phyloP scores from a whole-genome alignment of 139 green algal species.

The Tetradesmus lagerheimii region DNA sequence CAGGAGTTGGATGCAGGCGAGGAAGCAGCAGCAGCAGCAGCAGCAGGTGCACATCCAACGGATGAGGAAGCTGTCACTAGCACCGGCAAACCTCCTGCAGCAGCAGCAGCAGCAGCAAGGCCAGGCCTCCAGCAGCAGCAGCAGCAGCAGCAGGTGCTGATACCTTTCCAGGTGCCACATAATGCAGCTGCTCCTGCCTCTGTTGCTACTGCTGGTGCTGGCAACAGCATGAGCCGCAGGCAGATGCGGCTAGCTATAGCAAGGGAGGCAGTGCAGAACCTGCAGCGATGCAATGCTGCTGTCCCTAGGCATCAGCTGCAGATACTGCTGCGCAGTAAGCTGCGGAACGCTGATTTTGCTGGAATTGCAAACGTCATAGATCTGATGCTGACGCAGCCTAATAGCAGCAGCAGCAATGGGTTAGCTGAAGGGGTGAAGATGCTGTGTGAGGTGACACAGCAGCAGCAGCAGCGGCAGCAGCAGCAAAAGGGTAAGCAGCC shows the following conservation, averaged over 20 bases:
- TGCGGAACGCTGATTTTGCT: not conserved
- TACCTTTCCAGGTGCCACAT: not conserved
- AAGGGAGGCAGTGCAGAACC: not conserved
- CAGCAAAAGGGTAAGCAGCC: too few species aligned
- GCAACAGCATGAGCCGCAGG: not conserved
- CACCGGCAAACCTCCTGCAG: not conserved
- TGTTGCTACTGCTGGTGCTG: not conserved
- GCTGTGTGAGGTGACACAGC: not conserved
- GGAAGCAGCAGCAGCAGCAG: not conserved
- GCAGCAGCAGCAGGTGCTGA: not conserved
- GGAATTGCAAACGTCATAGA: not conserved
- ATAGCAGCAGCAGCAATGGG: not conserved
- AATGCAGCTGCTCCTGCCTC: not conserved
- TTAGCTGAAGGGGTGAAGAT: not conserved
- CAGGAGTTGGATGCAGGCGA: not conserved
- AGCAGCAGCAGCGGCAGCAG: not conserved
- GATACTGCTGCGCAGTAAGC: not conserved
- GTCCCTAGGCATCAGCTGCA: not conserved
- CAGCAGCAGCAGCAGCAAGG: not conserved
- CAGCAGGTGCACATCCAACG: not conserved
- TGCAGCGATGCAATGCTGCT: not conserved
- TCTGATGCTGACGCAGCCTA: not conserved
- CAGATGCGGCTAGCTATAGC: not conserved
- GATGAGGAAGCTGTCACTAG: not conserved
- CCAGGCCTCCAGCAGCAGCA: not conserved